Base-by-base conservation (phyloP, 2,329 filamentous ascomycete genomes). In the Aspergillus sp. region DNA sequence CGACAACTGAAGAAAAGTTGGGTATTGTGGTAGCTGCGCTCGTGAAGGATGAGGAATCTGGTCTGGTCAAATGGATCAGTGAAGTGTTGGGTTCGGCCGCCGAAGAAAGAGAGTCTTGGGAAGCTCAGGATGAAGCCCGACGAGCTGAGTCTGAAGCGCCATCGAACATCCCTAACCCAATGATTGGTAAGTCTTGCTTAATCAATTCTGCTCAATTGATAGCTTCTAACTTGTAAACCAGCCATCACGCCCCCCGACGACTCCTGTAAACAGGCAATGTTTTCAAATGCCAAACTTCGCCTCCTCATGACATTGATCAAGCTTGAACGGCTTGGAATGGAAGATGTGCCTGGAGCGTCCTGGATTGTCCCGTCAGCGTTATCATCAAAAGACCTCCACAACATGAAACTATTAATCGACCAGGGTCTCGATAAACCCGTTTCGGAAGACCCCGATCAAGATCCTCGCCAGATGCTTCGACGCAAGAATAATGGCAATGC, bases 281-380 rank as follows among this genome's bases (percentile, higher is more conserved):
- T 94, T 72, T 94, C 89, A 61, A 94, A 97, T 65, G 83, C 87
- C 7, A 85, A 91, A 57, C 76, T 97, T 2, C 85, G 90, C 30
- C 81, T 97, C 2, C 77, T 98, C 4, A 85, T 97, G 78, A 84
- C 76, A 1, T 75, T 93, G 0, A 74, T 85, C 12, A 87, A 86
- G 1, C 79, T 94, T 48, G 76, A 85, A 56, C 76, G 83, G 40
- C 60, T 80, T 6, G 80, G 79, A 29, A 64, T 71, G 32, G 83
- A 89, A 34, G 88, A 95, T 58, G 83, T 87, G 4, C 76, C 79
- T 1, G 86, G 91, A 45, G 84, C 86, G 2, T 72, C 76, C 1
- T 97, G 93, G 93, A 70, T 87, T 35, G 75, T 97, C 33, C 86
- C 90, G 0, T 75, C 81, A 1, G 68, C 74, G 1, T 56, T 91